Evolutionary conservation across 805 yeast species (phyloP).

Genomic region (Ogataea paradorogensis): DNA sequence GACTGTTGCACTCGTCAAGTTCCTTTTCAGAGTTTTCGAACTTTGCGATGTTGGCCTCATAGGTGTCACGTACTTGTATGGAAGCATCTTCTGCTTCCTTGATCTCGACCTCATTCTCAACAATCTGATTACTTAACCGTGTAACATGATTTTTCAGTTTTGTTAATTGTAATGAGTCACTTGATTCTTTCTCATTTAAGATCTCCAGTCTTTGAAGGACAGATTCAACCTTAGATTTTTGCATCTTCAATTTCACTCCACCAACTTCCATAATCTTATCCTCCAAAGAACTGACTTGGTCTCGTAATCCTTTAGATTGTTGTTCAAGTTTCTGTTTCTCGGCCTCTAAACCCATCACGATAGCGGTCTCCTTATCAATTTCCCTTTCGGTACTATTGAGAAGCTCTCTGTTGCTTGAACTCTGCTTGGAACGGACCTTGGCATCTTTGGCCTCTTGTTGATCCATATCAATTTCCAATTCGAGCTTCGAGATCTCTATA

Average conservation of each 20-base stretch:
- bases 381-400: slow-evolving; percentile 17
- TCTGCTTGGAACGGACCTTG: slow-evolving; percentile 40
- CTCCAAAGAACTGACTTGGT: slow-evolving; percentile 58
- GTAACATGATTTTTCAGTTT: slow-evolving; percentile 64
- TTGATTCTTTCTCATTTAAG: slow-evolving; percentile 51
- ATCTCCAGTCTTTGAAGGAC: slow-evolving; percentile 63
- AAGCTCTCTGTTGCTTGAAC: slow-evolving; percentile 20
- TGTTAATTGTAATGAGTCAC: slow-evolving; percentile 52
- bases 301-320: slow-evolving; percentile 54
- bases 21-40: slow-evolving; percentile 35
- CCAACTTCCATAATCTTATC: slow-evolving; percentile 87
- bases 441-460: slow-evolving; percentile 51
- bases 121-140: slow-evolving; percentile 48
- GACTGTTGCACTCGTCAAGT: slow-evolving; percentile 28
- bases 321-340: slow-evolving; percentile 40
- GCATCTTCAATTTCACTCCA: slow-evolving; percentile 78
- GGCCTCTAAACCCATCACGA: slow-evolving; percentile 25
- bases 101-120: slow-evolving; percentile 48
- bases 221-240: slow-evolving; percentile 79
- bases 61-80: slow-evolving; percentile 30
- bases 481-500: slow-evolving; percentile 51
- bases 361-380: slow-evolving; percentile 32
- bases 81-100: slow-evolving; percentile 34
- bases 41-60: slow-evolving; percentile 25
- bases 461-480: slow-evolving; percentile 63